These are phyloP conservation scores for Amauroascus niger DNA, from an alignment of 2,329 filamentous ascomycete genomes.

Conservation along the genomic window DNA sequence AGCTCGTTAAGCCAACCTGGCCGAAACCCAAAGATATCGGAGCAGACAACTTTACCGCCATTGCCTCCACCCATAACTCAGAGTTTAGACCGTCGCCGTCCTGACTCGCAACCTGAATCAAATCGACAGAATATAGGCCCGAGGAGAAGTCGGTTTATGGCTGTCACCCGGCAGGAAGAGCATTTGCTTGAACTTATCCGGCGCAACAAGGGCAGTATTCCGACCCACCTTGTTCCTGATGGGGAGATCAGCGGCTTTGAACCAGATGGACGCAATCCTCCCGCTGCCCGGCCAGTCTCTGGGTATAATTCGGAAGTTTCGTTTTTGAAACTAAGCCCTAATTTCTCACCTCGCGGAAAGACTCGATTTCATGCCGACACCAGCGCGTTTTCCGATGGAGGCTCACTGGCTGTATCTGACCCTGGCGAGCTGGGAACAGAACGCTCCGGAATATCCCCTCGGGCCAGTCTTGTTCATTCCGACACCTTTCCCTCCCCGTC, in stretches of 20 bases:
- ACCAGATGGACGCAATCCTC: constrained; percentile 11
- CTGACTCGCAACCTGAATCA: constrained; percentile 18
- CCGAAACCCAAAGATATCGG: constrained; percentile 26
- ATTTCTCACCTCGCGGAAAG: constrained; percentile 21
- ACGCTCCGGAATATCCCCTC: constrained; percentile 27
- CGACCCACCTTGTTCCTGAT: constrained; percentile 30
- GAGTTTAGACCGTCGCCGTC: constrained; percentile 10
- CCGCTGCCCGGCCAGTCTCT: constrained; percentile 12
- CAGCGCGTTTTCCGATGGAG: constrained; percentile 9
- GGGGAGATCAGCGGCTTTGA: constrained; percentile 16
- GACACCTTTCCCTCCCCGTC: constrained; percentile 35
- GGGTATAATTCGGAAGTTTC: constrained; percentile 30
- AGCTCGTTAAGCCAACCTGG: constrained; percentile 26
- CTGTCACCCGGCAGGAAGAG: constrained; percentile 46
- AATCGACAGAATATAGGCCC: constrained; percentile 15
- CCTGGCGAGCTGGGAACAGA: constrained; percentile 26
- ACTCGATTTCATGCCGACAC: constrained; percentile 23
- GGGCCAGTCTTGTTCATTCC: constrained; percentile 30
- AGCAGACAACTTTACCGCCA: constrained; percentile 23
- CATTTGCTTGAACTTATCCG: constrained; percentile 44
- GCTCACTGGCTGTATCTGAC: constrained; percentile 6
- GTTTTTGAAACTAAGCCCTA: constrained; percentile 33
- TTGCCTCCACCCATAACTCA: constrained; percentile 19
- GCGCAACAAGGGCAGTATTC: constrained; percentile 40
- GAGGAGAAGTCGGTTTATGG: constrained; percentile 40